phyloP scores from a whole-genome alignment of 176 grass and related monocot species.

The Pontederia paniculata region DNA sequence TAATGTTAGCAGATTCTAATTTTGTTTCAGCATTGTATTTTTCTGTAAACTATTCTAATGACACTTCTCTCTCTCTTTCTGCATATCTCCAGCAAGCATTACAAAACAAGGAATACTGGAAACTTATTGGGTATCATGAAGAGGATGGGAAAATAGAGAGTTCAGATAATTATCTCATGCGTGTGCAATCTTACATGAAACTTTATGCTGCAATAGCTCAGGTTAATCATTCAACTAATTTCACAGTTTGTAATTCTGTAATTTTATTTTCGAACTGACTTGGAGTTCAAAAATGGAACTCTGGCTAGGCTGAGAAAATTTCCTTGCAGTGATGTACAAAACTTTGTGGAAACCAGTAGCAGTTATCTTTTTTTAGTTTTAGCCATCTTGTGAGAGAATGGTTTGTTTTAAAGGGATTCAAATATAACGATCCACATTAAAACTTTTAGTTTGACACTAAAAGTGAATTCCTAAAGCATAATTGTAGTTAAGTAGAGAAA shows the following conservation, averaged over 20 bases:
- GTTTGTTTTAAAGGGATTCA: no score
- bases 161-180: constrained; percentile 48
- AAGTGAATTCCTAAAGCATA: no score
- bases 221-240: constrained; percentile 29
- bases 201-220: constrained; percentile 83
- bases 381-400: no score
- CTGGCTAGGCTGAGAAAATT: not conserved
- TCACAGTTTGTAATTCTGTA: not conserved
- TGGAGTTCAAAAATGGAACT: not conserved
- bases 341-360: not conserved
- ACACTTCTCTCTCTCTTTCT: constrained; percentile 8
- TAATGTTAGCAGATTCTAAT: no score
- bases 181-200: constrained; percentile 56
- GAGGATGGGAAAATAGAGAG: constrained; percentile 71
- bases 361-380: no score
- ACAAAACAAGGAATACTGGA: constrained; percentile 46
- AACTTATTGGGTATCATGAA: constrained; percentile 65
- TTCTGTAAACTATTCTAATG: not conserved
- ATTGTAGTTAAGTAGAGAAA: no score
- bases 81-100: constrained; percentile 37
- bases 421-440: no score
- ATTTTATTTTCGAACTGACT: not conserved
- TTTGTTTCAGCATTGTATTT: no score
- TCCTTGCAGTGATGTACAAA: not conserved
- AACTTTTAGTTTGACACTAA: not conserved